phyloP scores from a whole-genome alignment of 106 monocot species.

The Triglochin maritima region DNA sequence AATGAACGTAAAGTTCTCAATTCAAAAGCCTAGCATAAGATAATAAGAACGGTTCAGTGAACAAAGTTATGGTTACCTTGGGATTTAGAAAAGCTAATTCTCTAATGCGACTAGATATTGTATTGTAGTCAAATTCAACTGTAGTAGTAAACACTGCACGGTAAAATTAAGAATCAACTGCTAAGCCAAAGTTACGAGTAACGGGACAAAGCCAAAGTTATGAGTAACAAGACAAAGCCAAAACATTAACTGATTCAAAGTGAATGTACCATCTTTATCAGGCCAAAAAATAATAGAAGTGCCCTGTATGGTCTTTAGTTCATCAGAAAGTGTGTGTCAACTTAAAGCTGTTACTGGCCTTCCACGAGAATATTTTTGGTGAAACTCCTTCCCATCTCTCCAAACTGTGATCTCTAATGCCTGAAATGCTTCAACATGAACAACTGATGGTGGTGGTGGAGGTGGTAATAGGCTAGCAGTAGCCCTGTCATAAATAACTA shows the following conservation, averaged over 20 bases:
- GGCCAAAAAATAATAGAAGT: conserved; percentile 94
- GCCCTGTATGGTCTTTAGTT: conserved; percentile 40
- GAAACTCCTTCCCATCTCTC: conserved; percentile 78
- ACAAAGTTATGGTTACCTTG: conserved; percentile 33
- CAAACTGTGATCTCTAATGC: conserved; percentile 86
- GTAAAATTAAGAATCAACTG: neutral
- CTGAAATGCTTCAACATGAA: conserved; percentile 17
- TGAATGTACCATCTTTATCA: conserved; percentile 61
- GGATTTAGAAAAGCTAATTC: conserved; percentile 97
- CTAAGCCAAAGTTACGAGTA: neutral
- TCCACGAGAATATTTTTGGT: conserved; percentile 75
- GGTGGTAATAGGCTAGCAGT: too few relatives aligned
- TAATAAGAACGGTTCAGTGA: neutral
- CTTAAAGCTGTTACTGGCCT: conserved; percentile 65
- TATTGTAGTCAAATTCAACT: conserved; percentile 72
- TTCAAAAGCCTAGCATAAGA: neutral
- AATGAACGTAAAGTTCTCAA: neutral
- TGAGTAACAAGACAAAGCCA: neutral
- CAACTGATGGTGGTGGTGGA: neutral
- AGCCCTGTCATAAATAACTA: too few relatives aligned
- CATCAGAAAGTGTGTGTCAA: conserved; percentile 25
- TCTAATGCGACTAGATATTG: conserved; percentile 83
- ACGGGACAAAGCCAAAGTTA: neutral
- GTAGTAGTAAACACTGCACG: conserved; percentile 83
- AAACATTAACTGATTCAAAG: neutral